These are phyloP conservation scores for Kappamyces sp. DNA, from an alignment of 192 early-diverging fungal species.

Conservation along the genomic window DNA sequence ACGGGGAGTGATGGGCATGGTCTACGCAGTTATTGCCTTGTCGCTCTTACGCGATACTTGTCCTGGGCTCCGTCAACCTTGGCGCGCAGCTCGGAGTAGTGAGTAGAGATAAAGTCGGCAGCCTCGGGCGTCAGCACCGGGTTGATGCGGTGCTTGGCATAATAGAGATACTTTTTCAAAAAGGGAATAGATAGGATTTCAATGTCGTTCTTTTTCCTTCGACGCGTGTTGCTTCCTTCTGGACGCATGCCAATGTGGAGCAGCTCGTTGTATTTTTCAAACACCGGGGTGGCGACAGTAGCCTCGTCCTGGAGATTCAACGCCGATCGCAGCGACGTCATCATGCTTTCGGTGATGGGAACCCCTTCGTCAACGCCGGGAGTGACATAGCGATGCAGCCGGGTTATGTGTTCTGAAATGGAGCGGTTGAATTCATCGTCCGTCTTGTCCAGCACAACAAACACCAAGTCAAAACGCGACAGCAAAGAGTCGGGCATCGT, in stretches of 20 bases:
- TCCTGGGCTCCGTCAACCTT: slow-evolving; percentile 63
- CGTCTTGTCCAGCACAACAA: slow-evolving; percentile 89
- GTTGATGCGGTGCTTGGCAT: slow-evolving; percentile 79
- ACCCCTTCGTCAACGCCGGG: slow-evolving; percentile 72
- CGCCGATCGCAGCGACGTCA: slow-evolving; percentile 20
- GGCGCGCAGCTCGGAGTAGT: slow-evolving; percentile 79
- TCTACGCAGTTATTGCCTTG: slow-evolving; percentile 36
- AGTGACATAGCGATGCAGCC: slow-evolving; percentile 89
- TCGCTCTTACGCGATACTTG: slow-evolving; percentile 53
- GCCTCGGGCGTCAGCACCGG: slow-evolving; percentile 79
- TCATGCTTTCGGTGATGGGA: slow-evolving; percentile 41
- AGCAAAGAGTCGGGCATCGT: slow-evolving; percentile 90
- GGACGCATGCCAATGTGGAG: slow-evolving; percentile 70
- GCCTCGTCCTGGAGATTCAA: slow-evolving; percentile 32
- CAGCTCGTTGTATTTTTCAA: slow-evolving; percentile 80
- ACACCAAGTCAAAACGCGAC: slow-evolving; percentile 96
- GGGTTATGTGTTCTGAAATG: slow-evolving; percentile 87
- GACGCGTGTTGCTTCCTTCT: slow-evolving; percentile 5
- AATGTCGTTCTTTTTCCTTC: slow-evolving; percentile 24
- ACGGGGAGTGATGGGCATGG: slow-evolving; percentile 95
- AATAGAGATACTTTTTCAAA: slow-evolving; percentile 92
- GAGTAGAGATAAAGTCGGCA: slow-evolving; percentile 71
- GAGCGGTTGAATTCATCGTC: slow-evolving; percentile 77
- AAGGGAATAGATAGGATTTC: slow-evolving; percentile 78
- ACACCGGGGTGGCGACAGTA: slow-evolving; percentile 59